Base-by-base conservation (phyloP, 2,329 filamentous ascomycete species). In the Alternaria panax region DNA sequence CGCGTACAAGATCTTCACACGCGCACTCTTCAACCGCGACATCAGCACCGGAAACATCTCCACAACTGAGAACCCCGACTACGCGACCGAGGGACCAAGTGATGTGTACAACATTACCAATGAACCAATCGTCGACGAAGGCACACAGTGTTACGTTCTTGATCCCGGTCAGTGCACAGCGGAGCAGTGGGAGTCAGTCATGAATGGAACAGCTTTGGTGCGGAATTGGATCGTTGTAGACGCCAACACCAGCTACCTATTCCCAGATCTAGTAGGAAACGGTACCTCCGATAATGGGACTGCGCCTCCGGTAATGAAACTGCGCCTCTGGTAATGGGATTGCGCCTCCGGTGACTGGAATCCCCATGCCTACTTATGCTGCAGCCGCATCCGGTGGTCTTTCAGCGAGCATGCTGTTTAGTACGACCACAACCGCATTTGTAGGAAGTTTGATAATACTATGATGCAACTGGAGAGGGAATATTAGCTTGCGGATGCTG, bases 41-140 rank as follows among this genome's bases (percentile, higher is more conserved):
- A 75, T 89, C 47, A 83, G 84, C 1, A 88, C 85, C 2, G 86
- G 87, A 0, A 80, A 79, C 40, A 68, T 80, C 1, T 75, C 76
- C 7, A 82, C 79, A 2, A 71, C 61, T 0, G 57, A 67, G 7
- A 83, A 84, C 56, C 72, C 75, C 5, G 82, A 79, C 2, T 76
- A 75, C 42, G 50, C 60, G 0, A 70, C 70, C 3, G 40, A 61
- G 60, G 81, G 75, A 3, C 80, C 76, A 4, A 67, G 69, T 5
- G 78, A 75, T 48, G 80, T 77, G 22, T 81, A 69, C 67, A 73
- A 81, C 27, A 78, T 84, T 58, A 84, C 79, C 62, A 83, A 84
- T 45, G 64, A 78, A 32, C 75, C 80, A 2, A 79, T 82, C 0
- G 72, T 76, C 2, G 69, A 72, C 24, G 79, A 80, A 0, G 75